A percentile compares a stretch with the other conserved stretches of the same genome.
Conservation (phyloP, 2,329 filamentous ascomycete species). For the Phaeosphaeria sp. region DNA sequence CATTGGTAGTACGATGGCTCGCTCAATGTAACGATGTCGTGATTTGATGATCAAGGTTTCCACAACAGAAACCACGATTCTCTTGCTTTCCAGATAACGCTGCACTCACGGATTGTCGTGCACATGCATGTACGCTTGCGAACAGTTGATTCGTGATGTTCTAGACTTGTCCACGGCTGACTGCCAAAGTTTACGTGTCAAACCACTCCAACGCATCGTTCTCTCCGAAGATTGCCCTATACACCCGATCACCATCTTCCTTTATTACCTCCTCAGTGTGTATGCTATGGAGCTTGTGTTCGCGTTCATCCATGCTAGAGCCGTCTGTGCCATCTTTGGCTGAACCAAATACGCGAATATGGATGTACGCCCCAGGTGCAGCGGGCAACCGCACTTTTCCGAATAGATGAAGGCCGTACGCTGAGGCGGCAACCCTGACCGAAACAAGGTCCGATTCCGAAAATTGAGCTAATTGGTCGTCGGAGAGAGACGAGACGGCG, state of each 20-base stretch:
- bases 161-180: neutral
- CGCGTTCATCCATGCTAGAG: constrained; percentile 36
- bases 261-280: constrained; percentile 43
- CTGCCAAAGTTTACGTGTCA: constrained; percentile 31
- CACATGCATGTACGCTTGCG: neutral
- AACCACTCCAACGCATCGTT: constrained; percentile 43
- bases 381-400: constrained; percentile 36
- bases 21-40: no score
- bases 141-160: neutral
- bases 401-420: constrained; percentile 43
- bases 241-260: constrained; percentile 37
- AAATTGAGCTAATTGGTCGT: constrained; percentile 43
- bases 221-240: constrained; percentile 40
- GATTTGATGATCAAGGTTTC: no score
- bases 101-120: no score
- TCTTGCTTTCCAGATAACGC: no score
- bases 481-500: constrained; percentile 48
- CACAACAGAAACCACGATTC: no score
- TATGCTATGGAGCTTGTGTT: constrained; percentile 43
- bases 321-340: constrained; percentile 44
- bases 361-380: constrained; percentile 35
- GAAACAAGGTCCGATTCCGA: constrained; percentile 28
- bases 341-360: constrained; percentile 39
- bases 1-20: no score
- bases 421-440: constrained; percentile 37